A percentile compares a stretch with the other conserved stretches of the same genome.
These are phyloP conservation scores for Lagenaria siceraria DNA, from an alignment of 306 rosid species.

Conservation along the genomic window DNA sequence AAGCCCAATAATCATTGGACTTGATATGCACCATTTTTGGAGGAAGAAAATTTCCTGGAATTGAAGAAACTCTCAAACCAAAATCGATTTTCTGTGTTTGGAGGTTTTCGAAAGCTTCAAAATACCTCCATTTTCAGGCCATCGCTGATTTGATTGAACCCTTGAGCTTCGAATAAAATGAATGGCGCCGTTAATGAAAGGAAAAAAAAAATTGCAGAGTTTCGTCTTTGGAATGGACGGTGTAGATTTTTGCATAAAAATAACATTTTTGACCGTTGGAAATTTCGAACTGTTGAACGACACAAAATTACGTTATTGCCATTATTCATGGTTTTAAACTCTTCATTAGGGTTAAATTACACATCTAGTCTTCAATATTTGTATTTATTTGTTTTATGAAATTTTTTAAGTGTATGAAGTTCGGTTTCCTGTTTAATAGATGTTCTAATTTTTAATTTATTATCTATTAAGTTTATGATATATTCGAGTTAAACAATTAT, in stretches of 20 bases:
- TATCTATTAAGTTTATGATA: too few species aligned
- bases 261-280: constrained; percentile 17
- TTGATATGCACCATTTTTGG: constrained; percentile 11
- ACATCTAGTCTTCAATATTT: too few species aligned
- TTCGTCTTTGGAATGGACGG: neutral
- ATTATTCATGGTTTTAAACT: neutral
- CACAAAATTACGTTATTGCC: neutral
- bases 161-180: neutral
- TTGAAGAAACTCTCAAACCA: neutral
- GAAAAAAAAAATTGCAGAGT: neutral
- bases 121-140: constrained; percentile 10
- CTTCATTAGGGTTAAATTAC: too few species aligned
- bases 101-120: neutral
- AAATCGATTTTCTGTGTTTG: neutral
- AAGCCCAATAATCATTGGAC: constrained; percentile 56
- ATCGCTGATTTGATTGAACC: neutral
- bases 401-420: too few species aligned
- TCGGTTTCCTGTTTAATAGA: too few species aligned
- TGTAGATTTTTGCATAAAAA: neutral
- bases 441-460: too few species aligned
- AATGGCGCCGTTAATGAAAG: neutral
- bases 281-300: neutral
- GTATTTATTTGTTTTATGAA: too few species aligned
- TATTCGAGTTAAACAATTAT: too few species aligned
- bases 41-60: neutral